Conservation (phyloP, 305 asterid species). For the Solanum chacoense region DNA sequence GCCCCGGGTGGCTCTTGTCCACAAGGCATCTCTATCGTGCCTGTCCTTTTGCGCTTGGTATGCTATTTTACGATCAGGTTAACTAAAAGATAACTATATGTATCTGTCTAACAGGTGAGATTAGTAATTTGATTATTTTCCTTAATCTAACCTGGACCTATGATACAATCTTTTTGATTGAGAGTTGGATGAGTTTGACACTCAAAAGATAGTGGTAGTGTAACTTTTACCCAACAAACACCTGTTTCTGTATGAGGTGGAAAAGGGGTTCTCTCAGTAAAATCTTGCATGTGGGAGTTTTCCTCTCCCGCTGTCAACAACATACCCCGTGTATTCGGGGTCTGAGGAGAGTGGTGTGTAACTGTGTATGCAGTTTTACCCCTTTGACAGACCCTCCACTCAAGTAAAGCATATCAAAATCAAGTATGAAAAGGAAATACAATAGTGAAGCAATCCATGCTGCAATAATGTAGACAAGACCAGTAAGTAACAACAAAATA, state of each 20-base stretch:
- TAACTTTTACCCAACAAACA: background rate
- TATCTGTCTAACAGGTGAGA: background rate
- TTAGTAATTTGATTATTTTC: background rate
- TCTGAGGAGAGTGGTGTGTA: background rate
- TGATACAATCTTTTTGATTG: background rate
- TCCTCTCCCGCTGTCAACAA: background rate
- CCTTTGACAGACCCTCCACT: background rate
- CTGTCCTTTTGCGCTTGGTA: constrained; percentile 41
- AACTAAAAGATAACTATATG: background rate
- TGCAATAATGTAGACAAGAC: background rate
- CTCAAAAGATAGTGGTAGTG: background rate
- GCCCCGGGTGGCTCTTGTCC: constrained; percentile 41
- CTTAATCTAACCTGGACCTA: background rate
- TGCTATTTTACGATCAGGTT: background rate
- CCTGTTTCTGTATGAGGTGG: background rate
- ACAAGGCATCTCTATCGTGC: constrained; percentile 25
- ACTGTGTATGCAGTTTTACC: background rate
- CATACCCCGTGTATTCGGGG: background rate
- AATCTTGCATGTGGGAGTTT: background rate
- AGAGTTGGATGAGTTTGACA: background rate
- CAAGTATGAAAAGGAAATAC: background rate
- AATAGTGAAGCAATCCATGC: background rate
- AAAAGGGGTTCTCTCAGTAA: background rate
- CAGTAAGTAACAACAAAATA: background rate
- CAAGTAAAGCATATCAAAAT: background rate